Base-by-base conservation (phyloP, 495 filamentous ascomycete genomes). In the Aspergillus saccharolyticus region DNA sequence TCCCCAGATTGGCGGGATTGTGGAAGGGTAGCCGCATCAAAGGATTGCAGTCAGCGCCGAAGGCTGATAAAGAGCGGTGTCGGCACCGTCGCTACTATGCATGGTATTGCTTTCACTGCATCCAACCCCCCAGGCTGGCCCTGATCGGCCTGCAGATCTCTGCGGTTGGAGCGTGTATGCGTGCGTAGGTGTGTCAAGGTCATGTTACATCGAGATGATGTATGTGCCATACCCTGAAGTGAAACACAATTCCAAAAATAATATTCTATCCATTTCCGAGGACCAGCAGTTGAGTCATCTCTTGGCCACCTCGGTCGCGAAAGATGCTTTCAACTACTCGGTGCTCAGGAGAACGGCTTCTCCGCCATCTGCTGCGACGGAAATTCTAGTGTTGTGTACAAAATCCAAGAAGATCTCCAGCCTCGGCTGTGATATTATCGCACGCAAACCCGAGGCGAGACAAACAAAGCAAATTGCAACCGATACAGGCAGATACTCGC, bases 21-120 rank as follows among this genome's bases (percentile, higher is more conserved):
- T 15, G 47, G 22, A 50, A 28, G 47, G 28, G 28, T 15, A 17
- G 15, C 47, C 47, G 47, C 22, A 18, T n/a, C 44, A 50, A 28
- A 50, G 15, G 47, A 50, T 50, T 28, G 22, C 47, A 22, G 47
- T 50, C 47, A 50, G 47, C 47, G 30, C 14, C 0, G 9, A 7
- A 21, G 42, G 45, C 39, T 55, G 52, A 18, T 25, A 60, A 60
- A 55, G 53, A 60, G 57, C 57, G 57, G 57, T 60, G 57, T 59
- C 52, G 57, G 21, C 30, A 43, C n/a, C 18, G 43, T 21, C 47
- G 56, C 18, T 54, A 47, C 19, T 47, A 24, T 39, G 33, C 33
- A 39, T 10, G 14, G 33, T 39, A 39, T 12, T 39, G 33, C 33
- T 2, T 39, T 2, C 33, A 15, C 5, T 39, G 33, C 33, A 12